Evolutionary conservation across 768 basidiomycete genomes (phyloP).

Genomic region (Boletus bicolor): DNA sequence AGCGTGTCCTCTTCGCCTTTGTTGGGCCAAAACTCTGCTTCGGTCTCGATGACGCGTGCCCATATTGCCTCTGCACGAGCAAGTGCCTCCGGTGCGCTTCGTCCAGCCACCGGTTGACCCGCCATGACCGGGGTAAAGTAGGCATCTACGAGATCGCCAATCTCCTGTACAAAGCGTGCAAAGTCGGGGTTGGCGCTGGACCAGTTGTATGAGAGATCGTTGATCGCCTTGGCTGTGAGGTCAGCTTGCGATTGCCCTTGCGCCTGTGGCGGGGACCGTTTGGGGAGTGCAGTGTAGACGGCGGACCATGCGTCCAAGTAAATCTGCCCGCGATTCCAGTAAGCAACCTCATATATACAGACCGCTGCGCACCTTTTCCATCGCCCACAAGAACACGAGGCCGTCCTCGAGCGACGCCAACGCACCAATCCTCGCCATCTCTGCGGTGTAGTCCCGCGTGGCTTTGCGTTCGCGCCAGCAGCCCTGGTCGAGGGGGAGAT

Average conservation of each 20-base stretch:
- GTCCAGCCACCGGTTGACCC: slow-evolving; percentile 23
- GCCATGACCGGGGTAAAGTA: slow-evolving; percentile 35
- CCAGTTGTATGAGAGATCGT: slow-evolving; percentile 62
- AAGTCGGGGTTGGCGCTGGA: slow-evolving; percentile 46
- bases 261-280: not conserved
- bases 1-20: slow-evolving; percentile 34
- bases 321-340: slow-evolving; percentile 38
- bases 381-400: slow-evolving; percentile 72
- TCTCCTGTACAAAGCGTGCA: slow-evolving; percentile 46
- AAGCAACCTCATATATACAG: too few species aligned
- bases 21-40: slow-evolving; percentile 58
- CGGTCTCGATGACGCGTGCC: slow-evolving; percentile 57
- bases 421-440: slow-evolving; percentile 55
- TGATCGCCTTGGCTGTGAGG: slow-evolving; percentile 33
- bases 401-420: slow-evolving; percentile 54
- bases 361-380: slow-evolving; percentile 56
- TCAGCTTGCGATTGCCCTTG: not conserved
- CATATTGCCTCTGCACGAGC: slow-evolving; percentile 49
- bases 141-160: slow-evolving; percentile 46
- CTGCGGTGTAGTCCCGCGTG: slow-evolving; percentile 69
- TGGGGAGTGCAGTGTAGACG: slow-evolving; percentile 31
- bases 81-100: slow-evolving; percentile 9
- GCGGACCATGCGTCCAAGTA: slow-evolving; percentile 68
- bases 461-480: slow-evolving; percentile 52
- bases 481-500: slow-evolving; percentile 39